Percentiles rank a stretch among this genome's conserved stretches.
phyloP scores from a whole-genome alignment of 345 rosid genomes.

The Eucalyptus marginata region DNA sequence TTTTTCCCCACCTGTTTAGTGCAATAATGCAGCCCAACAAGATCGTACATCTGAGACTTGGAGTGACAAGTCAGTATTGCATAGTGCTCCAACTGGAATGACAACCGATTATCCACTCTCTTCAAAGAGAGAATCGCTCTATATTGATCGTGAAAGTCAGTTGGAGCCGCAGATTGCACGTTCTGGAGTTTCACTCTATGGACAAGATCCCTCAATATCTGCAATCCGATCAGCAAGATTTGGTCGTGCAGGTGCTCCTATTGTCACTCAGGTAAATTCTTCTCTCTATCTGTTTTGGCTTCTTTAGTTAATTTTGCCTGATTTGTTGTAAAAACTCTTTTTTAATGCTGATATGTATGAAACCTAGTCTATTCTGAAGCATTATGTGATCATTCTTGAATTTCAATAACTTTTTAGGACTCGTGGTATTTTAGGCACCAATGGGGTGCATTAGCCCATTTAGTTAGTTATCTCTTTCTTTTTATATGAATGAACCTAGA shows the following conservation, averaged over 20 bases:
- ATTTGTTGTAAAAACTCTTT: background rate
- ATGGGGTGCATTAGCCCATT: background rate
- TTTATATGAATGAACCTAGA: background rate
- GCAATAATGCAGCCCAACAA: conserved; percentile 35
- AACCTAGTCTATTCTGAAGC: background rate
- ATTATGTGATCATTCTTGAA: background rate
- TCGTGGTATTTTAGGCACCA: background rate
- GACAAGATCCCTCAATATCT: conserved; percentile 42
- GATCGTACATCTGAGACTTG: conserved; percentile 37
- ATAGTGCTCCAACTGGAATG: conserved; percentile 12
- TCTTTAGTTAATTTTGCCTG: background rate
- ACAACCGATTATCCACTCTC: conserved; percentile 34
- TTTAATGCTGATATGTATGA: background rate
- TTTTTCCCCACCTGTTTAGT: conserved; percentile 5
- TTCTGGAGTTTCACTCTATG: conserved; percentile 43
- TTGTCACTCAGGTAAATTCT: conserved; percentile 43
- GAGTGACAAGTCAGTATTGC: conserved; percentile 31
- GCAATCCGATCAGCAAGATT: conserved; percentile 37
- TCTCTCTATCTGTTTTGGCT: background rate
- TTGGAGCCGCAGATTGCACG: conserved; percentile 33
- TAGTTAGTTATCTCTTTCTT: background rate
- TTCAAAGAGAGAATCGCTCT: conserved; percentile 40
- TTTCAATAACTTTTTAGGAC: background rate
- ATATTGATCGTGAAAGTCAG: conserved; percentile 39
- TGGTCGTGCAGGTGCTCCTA: conserved; percentile 36